These are phyloP conservation scores for Phialocephala subalpina DNA, from an alignment of 2,329 filamentous ascomycete genomes.

Conservation along the genomic window DNA sequence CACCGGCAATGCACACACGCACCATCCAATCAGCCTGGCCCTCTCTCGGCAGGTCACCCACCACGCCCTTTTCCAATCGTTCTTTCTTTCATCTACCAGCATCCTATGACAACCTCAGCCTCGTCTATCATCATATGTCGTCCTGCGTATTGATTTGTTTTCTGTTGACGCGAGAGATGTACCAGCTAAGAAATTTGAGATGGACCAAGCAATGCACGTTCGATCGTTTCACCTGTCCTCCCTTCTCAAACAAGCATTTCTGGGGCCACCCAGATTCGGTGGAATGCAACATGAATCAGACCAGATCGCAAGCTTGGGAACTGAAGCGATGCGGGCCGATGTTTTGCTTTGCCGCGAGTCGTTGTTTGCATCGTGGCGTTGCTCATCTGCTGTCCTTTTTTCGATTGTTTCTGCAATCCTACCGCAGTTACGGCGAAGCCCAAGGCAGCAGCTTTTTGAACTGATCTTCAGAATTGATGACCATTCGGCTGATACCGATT, in stretches of 20 bases:
- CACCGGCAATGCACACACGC: constrained; percentile 3
- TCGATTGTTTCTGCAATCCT: no score
- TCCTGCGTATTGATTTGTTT: not conserved
- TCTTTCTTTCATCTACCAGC: not conserved
- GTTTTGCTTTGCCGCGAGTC: no score
- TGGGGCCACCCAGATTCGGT: not conserved
- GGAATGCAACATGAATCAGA: not conserved
- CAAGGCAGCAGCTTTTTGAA: no score
- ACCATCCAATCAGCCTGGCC: not conserved
- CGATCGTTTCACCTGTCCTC: not conserved
- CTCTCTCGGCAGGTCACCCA: not conserved
- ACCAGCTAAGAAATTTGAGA: no score
- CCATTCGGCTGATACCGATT: no score
- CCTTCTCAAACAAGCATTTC: not conserved
- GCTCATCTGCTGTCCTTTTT: no score
- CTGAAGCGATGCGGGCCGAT: no score
- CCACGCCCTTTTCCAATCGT: not conserved
- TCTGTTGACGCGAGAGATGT: no score
- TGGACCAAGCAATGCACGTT: not conserved
- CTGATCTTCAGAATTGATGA: no score
- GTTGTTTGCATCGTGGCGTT: no score
- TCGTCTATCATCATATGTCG: not conserved
- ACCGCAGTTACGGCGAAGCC: no score
- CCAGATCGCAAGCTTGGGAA: not conserved
- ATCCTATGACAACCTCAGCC: not conserved